A percentile compares a stretch with the other conserved stretches of the same genome.
phyloP scores from a whole-genome alignment of 306 rosid species.

The Cucumis melo region DNA sequence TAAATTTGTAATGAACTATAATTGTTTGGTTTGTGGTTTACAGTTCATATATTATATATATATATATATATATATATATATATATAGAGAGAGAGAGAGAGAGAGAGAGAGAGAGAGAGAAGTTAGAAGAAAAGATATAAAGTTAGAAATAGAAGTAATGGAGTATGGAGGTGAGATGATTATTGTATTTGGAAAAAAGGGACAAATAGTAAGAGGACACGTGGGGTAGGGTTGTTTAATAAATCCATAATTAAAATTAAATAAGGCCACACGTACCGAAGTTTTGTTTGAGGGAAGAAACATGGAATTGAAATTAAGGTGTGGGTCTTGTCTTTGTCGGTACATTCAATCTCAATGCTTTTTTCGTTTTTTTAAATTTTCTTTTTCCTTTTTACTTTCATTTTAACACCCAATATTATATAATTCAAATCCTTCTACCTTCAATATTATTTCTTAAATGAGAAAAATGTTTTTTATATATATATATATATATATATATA shows the following conservation, averaged over 20 bases:
- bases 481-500: too few species aligned
- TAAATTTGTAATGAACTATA: background rate
- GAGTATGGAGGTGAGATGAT: background rate
- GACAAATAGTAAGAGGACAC: background rate
- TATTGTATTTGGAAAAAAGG: background rate
- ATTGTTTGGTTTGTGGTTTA: background rate
- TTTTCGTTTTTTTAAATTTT: background rate
- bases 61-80: too few species aligned
- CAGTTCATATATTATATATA: background rate
- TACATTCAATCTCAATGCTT: slow-evolving; percentile 1
- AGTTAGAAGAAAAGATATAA: too few species aligned
- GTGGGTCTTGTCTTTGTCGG: background rate
- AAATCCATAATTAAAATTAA: too few species aligned
- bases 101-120: too few species aligned
- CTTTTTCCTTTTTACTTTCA: too few species aligned
- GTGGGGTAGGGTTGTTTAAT: background rate
- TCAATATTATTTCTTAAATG: too few species aligned
- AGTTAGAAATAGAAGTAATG: too few species aligned
- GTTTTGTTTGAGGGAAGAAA: background rate
- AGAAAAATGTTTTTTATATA: too few species aligned
- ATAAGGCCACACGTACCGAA: background rate
- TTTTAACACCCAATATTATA: too few species aligned
- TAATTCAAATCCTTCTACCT: too few species aligned
- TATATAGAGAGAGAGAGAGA: too few species aligned
- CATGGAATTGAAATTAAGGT: background rate